These are phyloP conservation scores for Auricularia cornea DNA, from an alignment of 768 basidiomycete species.

Conservation along the genomic window DNA sequence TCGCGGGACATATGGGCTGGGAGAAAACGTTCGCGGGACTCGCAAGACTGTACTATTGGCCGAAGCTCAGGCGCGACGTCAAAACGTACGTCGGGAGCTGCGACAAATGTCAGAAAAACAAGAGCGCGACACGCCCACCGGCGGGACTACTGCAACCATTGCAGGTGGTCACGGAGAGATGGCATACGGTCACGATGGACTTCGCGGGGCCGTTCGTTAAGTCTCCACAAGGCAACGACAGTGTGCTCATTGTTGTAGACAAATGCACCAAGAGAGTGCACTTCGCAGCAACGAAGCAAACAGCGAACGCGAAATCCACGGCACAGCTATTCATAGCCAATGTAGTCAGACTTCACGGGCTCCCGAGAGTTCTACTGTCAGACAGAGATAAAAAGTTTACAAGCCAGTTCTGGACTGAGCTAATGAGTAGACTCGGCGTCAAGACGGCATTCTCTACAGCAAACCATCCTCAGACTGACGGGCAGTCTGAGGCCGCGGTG, in stretches of 20 bases:
- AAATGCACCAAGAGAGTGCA: constrained; percentile 13
- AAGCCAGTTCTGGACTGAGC: constrained; percentile 1
- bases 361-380: neutral
- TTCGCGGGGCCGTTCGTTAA: constrained; percentile 17
- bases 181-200: constrained; percentile 17
- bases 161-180: constrained; percentile 9
- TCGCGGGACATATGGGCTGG: constrained; percentile 15
- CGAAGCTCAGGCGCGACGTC: constrained; percentile 14
- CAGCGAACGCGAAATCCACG: no score
- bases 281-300: constrained; percentile 13
- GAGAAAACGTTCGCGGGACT: constrained; percentile 12
- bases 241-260: no score
- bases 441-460: neutral
- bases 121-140: constrained; percentile 3
- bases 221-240: constrained; percentile 1
- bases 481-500: neutral
- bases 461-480: neutral
- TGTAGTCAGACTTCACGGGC: neutral
- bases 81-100: constrained; percentile 21
- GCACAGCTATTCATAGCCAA: neutral
- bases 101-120: constrained; percentile 13
- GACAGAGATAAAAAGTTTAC: neutral
- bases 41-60: constrained; percentile 18
- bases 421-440: neutral
- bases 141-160: constrained; percentile 2